A percentile compares a stretch with the other conserved stretches of the same genome.
Evolutionary conservation across 2,329 filamentous ascomycete genomes (phyloP).

Genomic region (Sphaerulina musiva): DNA sequence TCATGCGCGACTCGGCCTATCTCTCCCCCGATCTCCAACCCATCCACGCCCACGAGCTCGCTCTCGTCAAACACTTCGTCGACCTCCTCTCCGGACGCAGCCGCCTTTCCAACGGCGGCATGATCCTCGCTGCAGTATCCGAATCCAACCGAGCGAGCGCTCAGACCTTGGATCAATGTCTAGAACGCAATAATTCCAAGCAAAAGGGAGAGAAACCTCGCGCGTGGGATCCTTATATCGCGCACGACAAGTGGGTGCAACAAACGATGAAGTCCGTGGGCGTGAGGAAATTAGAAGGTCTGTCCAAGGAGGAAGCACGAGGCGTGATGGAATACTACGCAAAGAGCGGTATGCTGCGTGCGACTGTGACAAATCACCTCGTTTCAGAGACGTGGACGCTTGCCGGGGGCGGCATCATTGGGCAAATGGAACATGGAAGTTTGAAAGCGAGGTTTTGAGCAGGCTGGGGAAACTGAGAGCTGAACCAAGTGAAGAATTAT

Average conservation of each 20-base stretch:
- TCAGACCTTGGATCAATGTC: slow-evolving; percentile 16
- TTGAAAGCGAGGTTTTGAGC: slow-evolving; percentile 27
- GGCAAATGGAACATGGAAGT: slow-evolving; percentile 71
- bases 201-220: slow-evolving; percentile 30
- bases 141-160: slow-evolving; percentile 52
- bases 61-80: slow-evolving; percentile 67
- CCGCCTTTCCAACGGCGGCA: slow-evolving; percentile 63
- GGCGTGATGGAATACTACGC: slow-evolving; percentile 91
- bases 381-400: slow-evolving; percentile 80
- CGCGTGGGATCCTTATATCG: slow-evolving; percentile 47
- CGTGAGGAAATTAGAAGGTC: slow-evolving; percentile 54
- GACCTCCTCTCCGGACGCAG: slow-evolving; percentile 59
- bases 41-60: slow-evolving; percentile 81
- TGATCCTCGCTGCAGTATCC: slow-evolving; percentile 67
- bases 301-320: slow-evolving; percentile 68
- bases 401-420: slow-evolving; percentile 72
- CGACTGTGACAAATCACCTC: slow-evolving; percentile 60
- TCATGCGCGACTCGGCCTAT: slow-evolving; percentile 75
- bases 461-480: not conserved
- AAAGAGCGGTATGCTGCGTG: slow-evolving; percentile 69
- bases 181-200: slow-evolving; percentile 16
- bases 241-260: slow-evolving; percentile 49
- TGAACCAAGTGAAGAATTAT: too few relatives aligned
- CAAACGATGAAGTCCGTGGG: slow-evolving; percentile 39
- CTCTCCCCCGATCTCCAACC: slow-evolving; percentile 60